These are phyloP conservation scores for Euryodendron excelsum DNA, from an alignment of 148 eudicot species.

Conservation along the genomic window DNA sequence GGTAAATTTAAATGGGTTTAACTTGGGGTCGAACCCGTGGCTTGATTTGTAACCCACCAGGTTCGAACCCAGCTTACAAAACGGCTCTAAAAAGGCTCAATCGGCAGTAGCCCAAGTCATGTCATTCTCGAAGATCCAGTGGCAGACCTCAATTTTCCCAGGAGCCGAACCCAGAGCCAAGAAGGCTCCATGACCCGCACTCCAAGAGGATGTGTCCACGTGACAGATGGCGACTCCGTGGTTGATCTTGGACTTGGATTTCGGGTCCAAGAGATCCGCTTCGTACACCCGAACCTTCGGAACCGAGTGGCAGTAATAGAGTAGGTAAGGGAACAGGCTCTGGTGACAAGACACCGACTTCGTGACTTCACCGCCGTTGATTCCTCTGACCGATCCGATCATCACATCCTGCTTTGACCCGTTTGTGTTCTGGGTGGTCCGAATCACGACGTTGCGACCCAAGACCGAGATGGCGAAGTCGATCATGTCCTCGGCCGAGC, in stretches of 20 bases:
- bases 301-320: slow-evolving; percentile 85
- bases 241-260: slow-evolving; percentile 54
- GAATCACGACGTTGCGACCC: slow-evolving; percentile 51
- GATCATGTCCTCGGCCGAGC: slow-evolving; percentile 79
- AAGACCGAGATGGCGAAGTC: slow-evolving; percentile 72
- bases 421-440: slow-evolving; percentile 49
- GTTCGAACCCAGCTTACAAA: background rate
- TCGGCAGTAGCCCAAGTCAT: slow-evolving; percentile 74
- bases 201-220: slow-evolving; percentile 77
- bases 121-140: slow-evolving; percentile 94
- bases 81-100: slow-evolving; percentile 14
- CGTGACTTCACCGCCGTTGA: slow-evolving; percentile 74
- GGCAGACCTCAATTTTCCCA: slow-evolving; percentile 87
- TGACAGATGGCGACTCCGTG: slow-evolving; percentile 88
- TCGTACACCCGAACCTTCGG: slow-evolving; percentile 84
- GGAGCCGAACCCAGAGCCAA: slow-evolving; percentile 72
- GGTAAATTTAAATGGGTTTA: background rate
- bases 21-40: background rate
- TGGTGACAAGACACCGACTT: slow-evolving; percentile 82
- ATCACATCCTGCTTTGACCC: slow-evolving; percentile 49
- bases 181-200: slow-evolving; percentile 80
- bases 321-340: slow-evolving; percentile 70
- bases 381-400: slow-evolving; percentile 63
- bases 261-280: slow-evolving; percentile 70
- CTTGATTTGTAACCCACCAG: background rate